Base-by-base conservation (phyloP, 768 basidiomycete genomes). In the Paxillus rubicundulus region DNA sequence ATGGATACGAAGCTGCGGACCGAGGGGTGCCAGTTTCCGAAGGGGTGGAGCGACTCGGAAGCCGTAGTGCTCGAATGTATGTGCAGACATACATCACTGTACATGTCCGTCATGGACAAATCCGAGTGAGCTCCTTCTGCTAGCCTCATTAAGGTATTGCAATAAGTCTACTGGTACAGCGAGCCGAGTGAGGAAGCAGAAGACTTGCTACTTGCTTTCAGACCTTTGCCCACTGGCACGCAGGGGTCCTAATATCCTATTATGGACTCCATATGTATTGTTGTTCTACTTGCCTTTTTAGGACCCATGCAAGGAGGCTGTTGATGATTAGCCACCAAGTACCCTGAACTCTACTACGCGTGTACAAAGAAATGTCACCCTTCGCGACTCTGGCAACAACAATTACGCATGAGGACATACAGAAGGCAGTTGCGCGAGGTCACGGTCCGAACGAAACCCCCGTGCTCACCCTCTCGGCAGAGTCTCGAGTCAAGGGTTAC, bases 401-500 rank as follows among this genome's bases (percentile, higher is more conserved):
- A 17, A 47, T 70, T 9, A 62, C 69, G 9, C 61, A 52, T 7
- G 71, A 75, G 20, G 78, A 82, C 56, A 70, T 82, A 17, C 59
- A 68, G 14, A 69, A 70, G 41, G 69, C 67, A 39, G 45, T 54
- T 14, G 20, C 52, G 38, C 39, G 38, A 46, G 58, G 55, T 20
- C 33, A 58, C 37, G 9, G 9, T 10, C 62, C 70, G 45, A 74
- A 73, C 45, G 62, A 65, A 8, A 79, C 84, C 0, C 79, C 82
- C 5, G 71, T 83, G 2, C 75, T 85, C 45, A 69, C 71, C 55
- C 66, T 85, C 33, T 63, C 81, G 1, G 65, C 76, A 12, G 79
- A 82, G 24, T 77, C 84, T 16, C 80, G 74, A 44, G 56, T 73
- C 10, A 86, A 83, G 50, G 88, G 88, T 16, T 98, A 93, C 64